Percentiles rank a stretch among this genome's conserved stretches.
Conservation (phyloP, 2,329 filamentous ascomycete genomes). For the Verticillium nonalfalfae region DNA sequence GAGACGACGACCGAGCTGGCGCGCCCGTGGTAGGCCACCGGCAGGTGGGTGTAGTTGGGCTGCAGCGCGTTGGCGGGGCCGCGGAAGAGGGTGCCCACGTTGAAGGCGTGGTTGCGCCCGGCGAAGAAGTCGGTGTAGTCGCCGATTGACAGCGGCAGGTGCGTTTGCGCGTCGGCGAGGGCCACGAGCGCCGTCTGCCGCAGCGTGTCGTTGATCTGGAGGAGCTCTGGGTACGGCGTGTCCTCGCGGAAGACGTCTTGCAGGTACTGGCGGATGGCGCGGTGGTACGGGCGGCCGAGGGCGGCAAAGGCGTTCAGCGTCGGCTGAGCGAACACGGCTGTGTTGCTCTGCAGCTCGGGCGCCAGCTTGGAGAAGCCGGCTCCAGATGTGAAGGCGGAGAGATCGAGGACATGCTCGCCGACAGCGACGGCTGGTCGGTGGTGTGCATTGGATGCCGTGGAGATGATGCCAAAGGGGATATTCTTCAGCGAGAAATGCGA, state of each 20-base stretch:
- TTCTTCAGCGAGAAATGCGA: conserved; percentile 61
- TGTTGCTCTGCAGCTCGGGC: conserved; percentile 1
- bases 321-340: conserved; percentile 27
- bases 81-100: conserved; percentile 58
- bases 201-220: conserved; percentile 4
- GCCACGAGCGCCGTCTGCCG: conserved; percentile 1
- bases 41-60: conserved; percentile 68
- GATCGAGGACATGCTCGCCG: conserved; percentile 59
- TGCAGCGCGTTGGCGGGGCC: conserved; percentile 64
- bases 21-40: conserved; percentile 68
- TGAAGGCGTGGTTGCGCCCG: conserved; percentile 64
- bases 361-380: conserved; percentile 8
- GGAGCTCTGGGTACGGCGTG: conserved; percentile 21
- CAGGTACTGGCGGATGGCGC: conserved; percentile 60
- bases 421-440: conserved; percentile 63
- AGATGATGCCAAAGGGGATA: conserved; percentile 71
- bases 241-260: conserved; percentile 50
- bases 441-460: conserved; percentile 41
- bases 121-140: conserved; percentile 77
- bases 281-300: conserved; percentile 57
- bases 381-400: conserved; percentile 23
- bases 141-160: conserved; percentile 65
- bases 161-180: conserved; percentile 43
- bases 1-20: conserved; percentile 66
- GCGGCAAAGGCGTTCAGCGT: conserved; percentile 66